A percentile compares a stretch with the other conserved stretches of the same genome.
These are phyloP conservation scores for Leccinum subtestaceum DNA, from an alignment of 768 basidiomycete genomes.

Conservation along the genomic window DNA sequence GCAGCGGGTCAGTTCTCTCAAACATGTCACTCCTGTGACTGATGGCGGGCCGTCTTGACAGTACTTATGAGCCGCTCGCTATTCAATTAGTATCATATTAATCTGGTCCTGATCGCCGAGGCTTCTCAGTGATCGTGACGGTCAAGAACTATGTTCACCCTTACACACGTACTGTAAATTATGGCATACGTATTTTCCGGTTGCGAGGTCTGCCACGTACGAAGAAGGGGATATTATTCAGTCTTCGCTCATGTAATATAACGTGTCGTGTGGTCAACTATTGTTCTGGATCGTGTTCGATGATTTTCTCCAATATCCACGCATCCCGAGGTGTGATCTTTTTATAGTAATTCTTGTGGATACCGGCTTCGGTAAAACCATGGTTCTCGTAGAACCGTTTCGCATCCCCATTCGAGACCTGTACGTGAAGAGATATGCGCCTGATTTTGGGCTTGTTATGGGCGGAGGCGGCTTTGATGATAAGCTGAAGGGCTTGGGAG, in stretches of 20 bases:
- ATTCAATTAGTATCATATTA: conserved; percentile 26
- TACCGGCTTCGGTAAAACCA: conserved; percentile 67
- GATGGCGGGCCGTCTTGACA: conserved; percentile 15
- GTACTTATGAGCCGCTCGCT: conserved; percentile 16
- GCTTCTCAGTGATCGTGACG: conserved; percentile 5
- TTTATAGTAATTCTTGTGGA: conserved; percentile 83
- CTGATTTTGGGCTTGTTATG: conserved; percentile 61
- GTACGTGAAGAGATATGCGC: conserved; percentile 82
- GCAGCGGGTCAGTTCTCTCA: conserved; percentile 15
- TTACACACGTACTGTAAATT: conserved; percentile 30
- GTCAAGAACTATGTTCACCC: conserved; percentile 21
- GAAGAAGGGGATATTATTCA: conserved; percentile 1
- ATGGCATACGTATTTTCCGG: conserved; percentile 23
- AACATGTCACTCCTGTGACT: conserved; percentile 17
- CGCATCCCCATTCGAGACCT: conserved; percentile 74
- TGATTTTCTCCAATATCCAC: conserved; percentile 76
- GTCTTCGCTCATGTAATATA: conserved; percentile 25
- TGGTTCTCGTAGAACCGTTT: conserved; percentile 82
- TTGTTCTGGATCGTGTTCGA: conserved; percentile 31
- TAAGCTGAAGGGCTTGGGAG: conserved; percentile 63
- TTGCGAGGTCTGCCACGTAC: conserved; percentile 16
- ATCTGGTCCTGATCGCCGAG: conserved; percentile 22
- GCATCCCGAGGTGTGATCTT: conserved; percentile 82
- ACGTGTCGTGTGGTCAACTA: conserved; percentile 23
- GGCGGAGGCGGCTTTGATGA: conserved; percentile 60